phyloP scores from a whole-genome alignment of 2,329 filamentous ascomycete species.

The Pseudogymnoascus sp. region DNA sequence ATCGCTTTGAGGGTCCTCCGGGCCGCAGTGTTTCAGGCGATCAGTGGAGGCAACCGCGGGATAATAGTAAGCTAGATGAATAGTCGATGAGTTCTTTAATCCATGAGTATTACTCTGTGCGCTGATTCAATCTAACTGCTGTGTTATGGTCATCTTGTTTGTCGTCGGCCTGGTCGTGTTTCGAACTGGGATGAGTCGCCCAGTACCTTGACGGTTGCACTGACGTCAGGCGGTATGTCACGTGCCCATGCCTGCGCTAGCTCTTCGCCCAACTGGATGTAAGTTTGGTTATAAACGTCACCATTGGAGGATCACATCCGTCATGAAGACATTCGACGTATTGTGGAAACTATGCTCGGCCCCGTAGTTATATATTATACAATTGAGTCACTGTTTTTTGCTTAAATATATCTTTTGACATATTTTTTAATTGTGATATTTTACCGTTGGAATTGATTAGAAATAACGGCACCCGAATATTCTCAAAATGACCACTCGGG shows the following conservation, averaged over 20 bases:
- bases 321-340: neutral
- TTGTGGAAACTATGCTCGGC: neutral
- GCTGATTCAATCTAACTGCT: neutral
- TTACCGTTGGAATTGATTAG: too few species aligned
- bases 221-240: neutral
- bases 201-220: conserved; percentile 8
- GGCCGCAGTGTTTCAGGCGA: conserved; percentile 6
- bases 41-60: neutral
- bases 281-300: neutral
- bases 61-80: neutral
- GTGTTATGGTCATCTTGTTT: neutral
- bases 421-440: neutral
- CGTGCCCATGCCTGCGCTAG: neutral
- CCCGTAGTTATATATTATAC: neutral
- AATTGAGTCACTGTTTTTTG: neutral
- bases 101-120: neutral
- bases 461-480: neutral
- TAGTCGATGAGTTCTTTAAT: neutral
- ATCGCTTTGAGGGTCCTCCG: neutral
- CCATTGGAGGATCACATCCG: neutral
- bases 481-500: neutral
- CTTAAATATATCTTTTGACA: neutral
- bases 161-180: neutral
- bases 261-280: neutral
- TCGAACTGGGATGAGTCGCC: neutral